Evolutionary conservation across 257 asterid species (phyloP), one percentile per base, ranked within the genome.

Genomic region (Penstemon barbatus): DNA sequence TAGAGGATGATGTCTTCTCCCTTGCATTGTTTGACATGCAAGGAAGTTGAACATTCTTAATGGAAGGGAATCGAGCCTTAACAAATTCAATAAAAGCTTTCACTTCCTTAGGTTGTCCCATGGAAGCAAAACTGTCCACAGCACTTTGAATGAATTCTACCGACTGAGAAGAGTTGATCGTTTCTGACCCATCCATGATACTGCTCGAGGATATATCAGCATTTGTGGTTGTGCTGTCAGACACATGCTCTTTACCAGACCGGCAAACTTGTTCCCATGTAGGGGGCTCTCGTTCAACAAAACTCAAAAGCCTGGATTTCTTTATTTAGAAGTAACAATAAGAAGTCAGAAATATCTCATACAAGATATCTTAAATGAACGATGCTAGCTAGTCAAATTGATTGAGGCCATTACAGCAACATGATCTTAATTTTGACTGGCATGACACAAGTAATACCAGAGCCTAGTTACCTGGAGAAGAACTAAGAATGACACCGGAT

Each of bases 231-330:
- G 79, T 61, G 61, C 79, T 71, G 33, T 59, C 49, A 61, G 72
- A 74, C 66, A 80, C 79, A 18, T 70, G 78, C 63, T 80, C 94
- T 82, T 87, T 84, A 65, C 88, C 88, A 12, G 80, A 82, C 50
- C 73, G 81, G 74, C 67, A 71, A 79, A 69, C 81, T 82, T 83
- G 81, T 76, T 84, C 86, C 99, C 97, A 94, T 56, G 89, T 71
- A 55, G 88, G 91, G 66, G 96, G 89, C 19, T 83, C 87, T 77
- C 76, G 80, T 74, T 87, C 80, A 59, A 84, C 82, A 70, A 87
- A 77, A 80, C 91, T 86, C 70, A 84, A 80, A 62, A 91, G 91
- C 88, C 87, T 91, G 85, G 99, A 94, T 94, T 86, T 91, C 99
- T 94, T 78, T 70, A 78, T 71, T 70, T 60, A 70, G 65, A 85